phyloP scores from a whole-genome alignment of 2,329 filamentous ascomycete genomes.

The Neonectria neomacrospora region DNA sequence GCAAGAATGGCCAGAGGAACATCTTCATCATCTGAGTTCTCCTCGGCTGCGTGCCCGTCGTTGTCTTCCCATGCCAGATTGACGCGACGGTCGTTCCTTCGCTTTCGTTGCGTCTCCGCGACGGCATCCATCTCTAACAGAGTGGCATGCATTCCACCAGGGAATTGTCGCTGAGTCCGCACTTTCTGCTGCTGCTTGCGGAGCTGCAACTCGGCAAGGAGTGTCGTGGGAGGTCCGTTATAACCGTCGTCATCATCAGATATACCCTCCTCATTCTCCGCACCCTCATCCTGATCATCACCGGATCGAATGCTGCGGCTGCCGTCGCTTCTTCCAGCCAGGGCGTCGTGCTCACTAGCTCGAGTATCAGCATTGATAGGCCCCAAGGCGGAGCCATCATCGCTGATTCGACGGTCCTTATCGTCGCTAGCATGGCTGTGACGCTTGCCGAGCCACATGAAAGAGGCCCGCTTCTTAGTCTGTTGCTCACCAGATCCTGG shows the following conservation, averaged over 20 bases:
- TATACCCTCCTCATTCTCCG: conserved; percentile 58
- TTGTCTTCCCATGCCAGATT: conserved; percentile 92
- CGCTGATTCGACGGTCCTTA: conserved; percentile 34
- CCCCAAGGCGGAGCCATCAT: conserved; percentile 38
- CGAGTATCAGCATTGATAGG: conserved; percentile 43
- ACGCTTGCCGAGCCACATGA: conserved; percentile 60
- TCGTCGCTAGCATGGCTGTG: conserved; percentile 48
- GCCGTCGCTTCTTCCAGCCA: conserved; percentile 42
- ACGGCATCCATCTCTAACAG: conserved; percentile 91
- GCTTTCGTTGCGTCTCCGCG: conserved; percentile 82
- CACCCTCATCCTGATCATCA: conserved; percentile 50
- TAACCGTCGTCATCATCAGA: conserved; percentile 63
- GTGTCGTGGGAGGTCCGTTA: conserved; percentile 83
- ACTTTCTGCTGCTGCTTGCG: conserved; percentile 89
- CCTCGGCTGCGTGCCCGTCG: conserved; percentile 56
- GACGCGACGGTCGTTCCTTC: conserved; percentile 78
- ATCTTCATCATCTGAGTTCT: conserved; percentile 77
- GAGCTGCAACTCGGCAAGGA: conserved; percentile 90
- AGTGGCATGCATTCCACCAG: conserved; percentile 89
- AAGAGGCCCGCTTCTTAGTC: conserved; percentile 60
- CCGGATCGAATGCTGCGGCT: conserved; percentile 41
- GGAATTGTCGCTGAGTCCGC: conserved; percentile 73
- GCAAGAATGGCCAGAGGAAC: conserved; percentile 87
- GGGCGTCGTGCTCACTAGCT: conserved; percentile 35
- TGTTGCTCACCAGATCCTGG: conserved; percentile 39